Evolutionary conservation across 2,329 filamentous ascomycete genomes (phyloP).

Genomic region (Alternaria sp.): DNA sequence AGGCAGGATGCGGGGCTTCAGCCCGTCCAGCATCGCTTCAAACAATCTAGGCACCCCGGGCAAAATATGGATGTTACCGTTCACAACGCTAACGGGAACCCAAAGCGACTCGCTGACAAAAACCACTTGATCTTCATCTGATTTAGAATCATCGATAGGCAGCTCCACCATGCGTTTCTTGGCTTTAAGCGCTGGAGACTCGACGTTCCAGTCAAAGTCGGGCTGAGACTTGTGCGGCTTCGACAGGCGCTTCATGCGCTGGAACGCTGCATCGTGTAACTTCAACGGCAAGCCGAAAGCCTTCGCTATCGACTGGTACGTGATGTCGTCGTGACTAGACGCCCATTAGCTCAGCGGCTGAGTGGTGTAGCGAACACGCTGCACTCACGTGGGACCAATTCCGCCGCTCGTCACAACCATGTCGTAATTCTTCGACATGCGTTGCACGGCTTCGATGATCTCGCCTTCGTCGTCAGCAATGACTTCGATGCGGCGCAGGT

Average conservation of each 20-base stretch:
- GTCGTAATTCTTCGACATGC: conserved; percentile 90
- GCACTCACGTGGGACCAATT: conserved; percentile 86
- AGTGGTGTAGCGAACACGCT: conserved; percentile 10
- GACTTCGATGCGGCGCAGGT: conserved; percentile 86
- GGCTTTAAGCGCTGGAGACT: conserved; percentile 77
- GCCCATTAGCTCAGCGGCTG: conserved; percentile 22
- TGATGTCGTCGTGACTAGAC: conserved; percentile 91
- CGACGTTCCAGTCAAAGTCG: conserved; percentile 82
- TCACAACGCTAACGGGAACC: conserved; percentile 89
- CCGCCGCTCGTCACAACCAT: conserved; percentile 95
- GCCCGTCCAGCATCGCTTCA: conserved; percentile 74
- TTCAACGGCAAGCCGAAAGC: conserved; percentile 80
- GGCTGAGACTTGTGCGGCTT: conserved; percentile 74
- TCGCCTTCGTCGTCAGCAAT: conserved; percentile 91
- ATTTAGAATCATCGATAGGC: conserved; percentile 72
- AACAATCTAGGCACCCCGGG: conserved; percentile 90
- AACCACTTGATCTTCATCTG: conserved; percentile 73
- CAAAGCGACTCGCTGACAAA: conserved; percentile 83
- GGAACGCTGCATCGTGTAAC: conserved; percentile 77
- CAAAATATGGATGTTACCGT: conserved; percentile 91
- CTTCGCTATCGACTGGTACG: conserved; percentile 90
- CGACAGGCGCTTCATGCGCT: conserved; percentile 82
- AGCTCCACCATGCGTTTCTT: conserved; percentile 91
- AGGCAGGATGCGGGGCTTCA: conserved; percentile 74
- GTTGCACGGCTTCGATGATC: conserved; percentile 82